Conservation (phyloP, 1,139 yeast species). For the Geotrichum phurueaensis region DNA sequence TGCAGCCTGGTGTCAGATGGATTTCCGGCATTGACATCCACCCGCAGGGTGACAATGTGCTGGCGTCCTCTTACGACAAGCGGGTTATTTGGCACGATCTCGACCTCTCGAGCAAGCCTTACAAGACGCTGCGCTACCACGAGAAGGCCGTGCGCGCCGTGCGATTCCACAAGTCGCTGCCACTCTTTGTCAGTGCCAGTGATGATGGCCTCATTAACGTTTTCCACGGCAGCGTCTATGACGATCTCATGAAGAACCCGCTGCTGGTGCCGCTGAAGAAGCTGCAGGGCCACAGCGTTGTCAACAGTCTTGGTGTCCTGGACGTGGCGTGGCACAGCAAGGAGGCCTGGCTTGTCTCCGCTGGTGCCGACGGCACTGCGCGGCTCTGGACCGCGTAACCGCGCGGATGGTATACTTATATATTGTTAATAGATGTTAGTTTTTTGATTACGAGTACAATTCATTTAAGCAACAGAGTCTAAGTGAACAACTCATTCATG, state of each 20-base stretch:
- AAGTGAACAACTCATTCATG: too few relatives aligned
- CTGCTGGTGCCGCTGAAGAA: slow-evolving; percentile 93
- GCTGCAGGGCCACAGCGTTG: slow-evolving; percentile 82
- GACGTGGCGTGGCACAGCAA: slow-evolving; percentile 93
- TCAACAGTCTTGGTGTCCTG: slow-evolving; percentile 80
- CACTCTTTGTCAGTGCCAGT: slow-evolving; percentile 91
- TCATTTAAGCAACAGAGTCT: too few relatives aligned
- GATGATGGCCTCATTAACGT: slow-evolving; percentile 93
- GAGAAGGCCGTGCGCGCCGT: slow-evolving; percentile 90
- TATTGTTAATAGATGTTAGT: neutral
- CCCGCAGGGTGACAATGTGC: slow-evolving; percentile 90
- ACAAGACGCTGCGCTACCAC: slow-evolving; percentile 91
- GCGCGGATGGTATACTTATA: neutral
- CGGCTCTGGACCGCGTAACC: slow-evolving; percentile 87
- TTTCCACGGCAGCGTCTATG: slow-evolving; percentile 95
- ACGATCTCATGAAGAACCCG: slow-evolving; percentile 93
- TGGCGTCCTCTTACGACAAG: slow-evolving; percentile 91
- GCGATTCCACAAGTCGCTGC: slow-evolving; percentile 78
- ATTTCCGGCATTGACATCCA: slow-evolving; percentile 86
- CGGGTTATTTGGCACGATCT: slow-evolving; percentile 96
- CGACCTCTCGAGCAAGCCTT: slow-evolving; percentile 84
- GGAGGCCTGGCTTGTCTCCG: slow-evolving; percentile 96
- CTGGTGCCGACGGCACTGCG: slow-evolving; percentile 98
- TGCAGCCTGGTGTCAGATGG: slow-evolving; percentile 96
- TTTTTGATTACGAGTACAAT: too few relatives aligned